Evolutionary conservation across 495 filamentous ascomycete species (phyloP), one percentile per base, ranked within the genome.

Genomic region (Trichoderma erinaceum): DNA sequence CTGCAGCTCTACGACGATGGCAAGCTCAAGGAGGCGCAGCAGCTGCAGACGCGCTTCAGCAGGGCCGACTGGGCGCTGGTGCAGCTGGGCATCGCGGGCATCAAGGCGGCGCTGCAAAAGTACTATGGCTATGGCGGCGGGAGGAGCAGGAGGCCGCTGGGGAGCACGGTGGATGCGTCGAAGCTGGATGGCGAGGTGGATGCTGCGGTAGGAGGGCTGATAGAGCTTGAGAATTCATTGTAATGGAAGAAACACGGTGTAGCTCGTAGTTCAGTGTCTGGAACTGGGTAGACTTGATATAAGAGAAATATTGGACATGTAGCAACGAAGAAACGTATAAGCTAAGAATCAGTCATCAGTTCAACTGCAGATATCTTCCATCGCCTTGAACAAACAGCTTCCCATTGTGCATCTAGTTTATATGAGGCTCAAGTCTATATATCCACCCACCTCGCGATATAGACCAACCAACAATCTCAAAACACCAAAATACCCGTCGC

Each of bases 31-130:
- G 89, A 93, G 79, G 90, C 91, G 0, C 84, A 87, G 48, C 84
- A 84, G 72, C 78, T 89, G 63, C 92, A 96, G 77, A 84, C 87
- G 71, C 76, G 86, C 44, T 81, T 96, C 67, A 88, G 86, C 68
- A 85, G 82, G 72, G 90, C 88, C 23, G 91, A 94, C 73, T 96
- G 91, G 91, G 82, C 91, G 38, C 83, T 92, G 38, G 93, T 91
- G 44, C 91, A 90, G 80, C 81, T 87, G 12, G 89, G 90, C 50
- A 91, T 94, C 70, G 88, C 91, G 3, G 90, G 90, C 6, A 92
- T 92, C 58, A 94, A 96, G 85, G 84, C 85, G 66, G 90, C 89
- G 18, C 86, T 96, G 71, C 87, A 92, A 75, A 81, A 80, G 25
- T 92, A 91, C 75, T 87, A 87, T 72, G 90, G 90, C 16, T 90